phyloP scores from a whole-genome alignment of 2,329 filamentous ascomycete genomes.

The Pseudocercospora cruenta region DNA sequence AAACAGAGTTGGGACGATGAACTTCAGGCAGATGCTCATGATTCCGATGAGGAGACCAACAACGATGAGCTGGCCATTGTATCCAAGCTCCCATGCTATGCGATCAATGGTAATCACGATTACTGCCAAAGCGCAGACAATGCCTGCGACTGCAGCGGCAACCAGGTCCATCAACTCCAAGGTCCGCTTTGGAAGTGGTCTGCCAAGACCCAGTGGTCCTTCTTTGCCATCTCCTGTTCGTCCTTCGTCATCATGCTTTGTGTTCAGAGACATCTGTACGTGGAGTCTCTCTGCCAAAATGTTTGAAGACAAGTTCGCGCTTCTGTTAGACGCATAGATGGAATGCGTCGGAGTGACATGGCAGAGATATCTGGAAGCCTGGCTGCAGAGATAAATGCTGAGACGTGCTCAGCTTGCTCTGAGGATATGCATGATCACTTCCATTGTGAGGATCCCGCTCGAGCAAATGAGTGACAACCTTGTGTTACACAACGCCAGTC shows the following conservation, averaged over 20 bases:
- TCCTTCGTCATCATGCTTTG: not conserved
- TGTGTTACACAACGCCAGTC: not conserved
- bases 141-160: not conserved
- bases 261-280: too few relatives aligned
- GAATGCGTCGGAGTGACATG: too few relatives aligned
- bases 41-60: slow-evolving; percentile 2
- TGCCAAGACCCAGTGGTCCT: not conserved
- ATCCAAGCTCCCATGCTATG: not conserved
- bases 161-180: not conserved
- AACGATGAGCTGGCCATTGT: not conserved
- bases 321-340: too few relatives aligned
- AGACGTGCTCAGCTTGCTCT: too few relatives aligned
- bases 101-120: not conserved
- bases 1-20: not conserved
- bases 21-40: slow-evolving; percentile 6
- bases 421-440: too few relatives aligned
- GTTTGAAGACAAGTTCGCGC: too few relatives aligned
- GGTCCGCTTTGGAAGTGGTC: not conserved
- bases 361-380: too few relatives aligned
- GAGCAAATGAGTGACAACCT: not conserved
- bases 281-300: too few relatives aligned
- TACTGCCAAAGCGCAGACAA: not conserved
- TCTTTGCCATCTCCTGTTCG: not conserved
- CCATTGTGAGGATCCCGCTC: not conserved
- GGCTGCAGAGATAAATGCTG: too few relatives aligned